These are phyloP conservation scores for Vitis rupestris DNA, from an alignment of 164 flowering plant species.

Conservation along the genomic window DNA sequence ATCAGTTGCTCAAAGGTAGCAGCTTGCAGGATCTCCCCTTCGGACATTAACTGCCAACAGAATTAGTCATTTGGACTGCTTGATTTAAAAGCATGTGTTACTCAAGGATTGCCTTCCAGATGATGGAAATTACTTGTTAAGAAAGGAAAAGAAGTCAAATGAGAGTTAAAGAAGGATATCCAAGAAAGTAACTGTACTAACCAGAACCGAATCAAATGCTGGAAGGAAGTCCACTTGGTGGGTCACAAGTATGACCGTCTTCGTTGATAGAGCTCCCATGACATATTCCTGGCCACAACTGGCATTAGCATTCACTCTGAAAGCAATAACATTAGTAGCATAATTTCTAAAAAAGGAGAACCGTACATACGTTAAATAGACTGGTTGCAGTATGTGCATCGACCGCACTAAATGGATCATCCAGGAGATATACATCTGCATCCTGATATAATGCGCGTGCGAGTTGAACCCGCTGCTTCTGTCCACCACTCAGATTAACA, in stretches of 20 bases:
- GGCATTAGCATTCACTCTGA: slow-evolving; percentile 9
- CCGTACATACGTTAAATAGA: slow-evolving; percentile 51
- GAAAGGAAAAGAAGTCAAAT: no score
- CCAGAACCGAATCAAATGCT: slow-evolving; percentile 71
- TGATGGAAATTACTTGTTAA: no score
- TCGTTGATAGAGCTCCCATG: slow-evolving; percentile 62
- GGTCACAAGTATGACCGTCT: slow-evolving; percentile 85
- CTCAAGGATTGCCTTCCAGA: no score
- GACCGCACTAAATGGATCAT: slow-evolving; percentile 92
- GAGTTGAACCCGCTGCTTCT: slow-evolving; percentile 86
- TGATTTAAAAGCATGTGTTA: no score
- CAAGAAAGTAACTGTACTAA: slow-evolving; percentile 29
- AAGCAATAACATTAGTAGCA: neutral
- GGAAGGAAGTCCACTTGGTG: slow-evolving; percentile 97
- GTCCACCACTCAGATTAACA: slow-evolving; percentile 90
- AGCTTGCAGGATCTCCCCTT: slow-evolving; percentile 48
- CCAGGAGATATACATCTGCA: slow-evolving; percentile 81
- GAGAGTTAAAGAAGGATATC: no score
- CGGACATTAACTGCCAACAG: slow-evolving; percentile 58
- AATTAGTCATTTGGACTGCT: no score
- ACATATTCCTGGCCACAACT: slow-evolving; percentile 60
- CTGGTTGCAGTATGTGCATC: slow-evolving; percentile 89
- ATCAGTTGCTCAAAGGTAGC: slow-evolving; percentile 53
- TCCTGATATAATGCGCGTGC: slow-evolving; percentile 89
- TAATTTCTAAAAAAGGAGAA: neutral